Evolutionary conservation across 176 grass and related monocot species (phyloP), one percentile per base, ranked within the genome.

Genomic region (Ananas comosus): DNA sequence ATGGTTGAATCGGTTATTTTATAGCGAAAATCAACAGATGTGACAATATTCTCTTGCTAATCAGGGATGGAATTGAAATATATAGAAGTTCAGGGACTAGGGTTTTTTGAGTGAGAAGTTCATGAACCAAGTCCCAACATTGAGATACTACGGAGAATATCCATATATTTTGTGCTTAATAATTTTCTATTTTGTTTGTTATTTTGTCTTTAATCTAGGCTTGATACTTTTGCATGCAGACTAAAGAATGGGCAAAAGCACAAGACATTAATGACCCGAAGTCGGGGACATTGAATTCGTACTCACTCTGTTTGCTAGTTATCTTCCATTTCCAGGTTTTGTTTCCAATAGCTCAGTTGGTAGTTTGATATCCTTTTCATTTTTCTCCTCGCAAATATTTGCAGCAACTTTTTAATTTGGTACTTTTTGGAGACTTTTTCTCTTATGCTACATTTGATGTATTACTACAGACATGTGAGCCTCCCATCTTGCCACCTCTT

Each of bases 201-300:
- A 48, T 10, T 76, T 65, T 19, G 69, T 76, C 70, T n/a, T 16
- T 76, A 66, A 11, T 29, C 17, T 8, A 6, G 18, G 58, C 21
- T 42, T 75, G 61, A 70, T 13, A 73, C 57, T 27, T 81, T 78
- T 81, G n/a, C 16, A 21, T 87, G 59, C 86, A 97, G 93, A 85
- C 84, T 50, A 97, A 97, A 71, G 93, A 97, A 81, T 97, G 93
- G 93, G 93, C 93, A 11, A 97, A 97, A 87, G 83, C 89, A 73
- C 89, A 92, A 83, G 79, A 83, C 63, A 97, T 97, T 33, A 97
- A 97, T 67, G 84, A 97, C 81, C 80, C 93, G 8, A 97, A 92
- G 79, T 59, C 53, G 53, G 93, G 93, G 17, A 85, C 89, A 72
- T 63, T 97, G 11, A 97, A 97, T 77, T 92, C 93, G 22, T 97